Percentiles rank a stretch among this genome's conserved stretches.
These are phyloP conservation scores for Microbotryum silenes-acaulis DNA, from an alignment of 1,284 basidiomycete species.

Conservation along the genomic window DNA sequence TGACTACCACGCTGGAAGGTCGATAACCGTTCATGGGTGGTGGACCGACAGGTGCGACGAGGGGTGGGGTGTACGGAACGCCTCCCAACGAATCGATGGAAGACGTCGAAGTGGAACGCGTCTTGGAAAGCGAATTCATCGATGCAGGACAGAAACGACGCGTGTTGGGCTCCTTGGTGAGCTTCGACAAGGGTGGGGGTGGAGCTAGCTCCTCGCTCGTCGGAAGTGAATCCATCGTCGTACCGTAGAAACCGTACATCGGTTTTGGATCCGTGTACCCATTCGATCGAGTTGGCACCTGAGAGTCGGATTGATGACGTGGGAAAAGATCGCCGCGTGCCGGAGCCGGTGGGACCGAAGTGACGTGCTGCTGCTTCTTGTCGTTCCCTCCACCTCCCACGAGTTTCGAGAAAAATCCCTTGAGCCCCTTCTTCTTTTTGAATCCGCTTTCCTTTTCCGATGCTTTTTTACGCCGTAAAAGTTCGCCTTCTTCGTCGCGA, in stretches of 20 bases:
- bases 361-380: neutral
- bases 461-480: conserved; percentile 2
- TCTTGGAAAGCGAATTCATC: no score
- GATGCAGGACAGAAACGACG: no score
- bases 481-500: no score
- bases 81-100: no score
- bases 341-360: conserved; percentile 2
- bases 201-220: conserved; percentile 25
- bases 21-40: no score
- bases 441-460: conserved; percentile 1
- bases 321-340: neutral
- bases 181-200: conserved; percentile 28
- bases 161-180: conserved; percentile 24
- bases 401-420: conserved; percentile 34
- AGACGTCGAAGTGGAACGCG: no score
- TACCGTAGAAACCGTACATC: neutral
- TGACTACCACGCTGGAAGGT: no score
- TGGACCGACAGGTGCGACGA: no score
- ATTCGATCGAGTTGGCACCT: neutral
- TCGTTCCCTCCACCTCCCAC: conserved; percentile 14
- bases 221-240: neutral
- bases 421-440: conserved; percentile 35
- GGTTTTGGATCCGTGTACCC: neutral
- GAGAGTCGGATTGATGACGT: neutral
- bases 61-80: no score